Percentiles rank a stretch among this genome's conserved stretches.
Conservation (phyloP, 345 rosid genomes). For the Populus simonii region DNA sequence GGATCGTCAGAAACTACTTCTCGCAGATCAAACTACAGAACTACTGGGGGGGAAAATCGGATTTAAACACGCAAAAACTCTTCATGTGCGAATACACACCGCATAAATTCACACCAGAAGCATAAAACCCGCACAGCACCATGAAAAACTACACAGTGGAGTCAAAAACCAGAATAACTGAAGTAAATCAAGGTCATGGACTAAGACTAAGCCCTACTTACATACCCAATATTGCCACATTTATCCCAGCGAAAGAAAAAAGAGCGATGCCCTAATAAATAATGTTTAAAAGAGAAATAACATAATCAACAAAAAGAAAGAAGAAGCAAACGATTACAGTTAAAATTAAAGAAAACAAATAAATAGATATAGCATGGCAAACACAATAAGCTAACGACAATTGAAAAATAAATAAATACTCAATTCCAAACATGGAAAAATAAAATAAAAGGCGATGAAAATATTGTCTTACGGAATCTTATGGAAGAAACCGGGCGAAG, state of each 20-base stretch:
- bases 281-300: background rate
- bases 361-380: background rate
- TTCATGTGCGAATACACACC: background rate
- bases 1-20: background rate
- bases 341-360: background rate
- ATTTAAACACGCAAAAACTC: background rate
- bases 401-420: background rate
- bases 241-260: background rate
- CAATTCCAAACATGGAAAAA: background rate
- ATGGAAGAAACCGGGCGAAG: conserved; percentile 11
- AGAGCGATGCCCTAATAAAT: background rate
- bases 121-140: background rate
- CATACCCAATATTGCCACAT: background rate
- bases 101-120: background rate
- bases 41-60: background rate
- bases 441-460: background rate
- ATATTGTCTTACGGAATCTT: conserved; percentile 26
- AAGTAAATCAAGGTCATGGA: background rate
- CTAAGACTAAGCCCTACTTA: background rate
- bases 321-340: background rate
- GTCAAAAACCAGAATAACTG: background rate
- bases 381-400: background rate
- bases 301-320: background rate
- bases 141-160: background rate
- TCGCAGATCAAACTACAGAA: background rate